phyloP scores from a whole-genome alignment of 192 early-diverging fungal species.

The Rhizophagus prolifer region DNA sequence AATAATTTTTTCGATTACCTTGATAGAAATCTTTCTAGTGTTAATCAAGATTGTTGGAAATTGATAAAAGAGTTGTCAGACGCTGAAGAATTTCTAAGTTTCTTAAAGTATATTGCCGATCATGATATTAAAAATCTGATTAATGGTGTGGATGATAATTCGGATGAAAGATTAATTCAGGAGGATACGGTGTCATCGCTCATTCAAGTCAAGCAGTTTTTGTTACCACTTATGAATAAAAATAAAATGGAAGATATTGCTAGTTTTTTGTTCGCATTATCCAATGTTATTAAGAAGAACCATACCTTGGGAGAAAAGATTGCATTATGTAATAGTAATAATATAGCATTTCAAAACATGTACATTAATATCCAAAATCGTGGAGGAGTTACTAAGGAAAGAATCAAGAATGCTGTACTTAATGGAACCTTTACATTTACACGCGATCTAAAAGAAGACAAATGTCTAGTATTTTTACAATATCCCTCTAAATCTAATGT shows the following conservation, averaged over 20 bases:
- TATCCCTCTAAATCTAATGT: background rate
- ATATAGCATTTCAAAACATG: conserved; percentile 28
- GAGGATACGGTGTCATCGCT: conserved; percentile 21
- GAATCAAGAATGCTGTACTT: conserved; percentile 21
- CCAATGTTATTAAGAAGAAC: background rate
- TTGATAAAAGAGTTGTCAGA: background rate
- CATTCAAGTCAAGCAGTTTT: conserved; percentile 32
- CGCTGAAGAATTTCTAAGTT: background rate
- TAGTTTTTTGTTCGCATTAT: background rate
- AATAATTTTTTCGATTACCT: background rate
- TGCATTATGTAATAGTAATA: conserved; percentile 19
- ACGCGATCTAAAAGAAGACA: background rate
- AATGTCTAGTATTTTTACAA: conserved; percentile 15
- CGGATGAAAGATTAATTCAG: conserved; percentile 30
- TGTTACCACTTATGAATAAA: background rate
- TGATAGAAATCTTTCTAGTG: background rate
- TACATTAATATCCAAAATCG: conserved; percentile 18
- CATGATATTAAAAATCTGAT: conserved; percentile 33
- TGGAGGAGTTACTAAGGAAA: background rate
- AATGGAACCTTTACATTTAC: conserved; percentile 27
- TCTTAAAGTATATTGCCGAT: background rate
- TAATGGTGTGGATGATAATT: conserved; percentile 32
- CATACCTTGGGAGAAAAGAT: conserved; percentile 8
- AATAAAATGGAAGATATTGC: background rate
- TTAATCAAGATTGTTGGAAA: background rate